These are phyloP conservation scores for Xylariaceae sp. DNA, from an alignment of 2,329 filamentous ascomycete species.

Conservation along the genomic window DNA sequence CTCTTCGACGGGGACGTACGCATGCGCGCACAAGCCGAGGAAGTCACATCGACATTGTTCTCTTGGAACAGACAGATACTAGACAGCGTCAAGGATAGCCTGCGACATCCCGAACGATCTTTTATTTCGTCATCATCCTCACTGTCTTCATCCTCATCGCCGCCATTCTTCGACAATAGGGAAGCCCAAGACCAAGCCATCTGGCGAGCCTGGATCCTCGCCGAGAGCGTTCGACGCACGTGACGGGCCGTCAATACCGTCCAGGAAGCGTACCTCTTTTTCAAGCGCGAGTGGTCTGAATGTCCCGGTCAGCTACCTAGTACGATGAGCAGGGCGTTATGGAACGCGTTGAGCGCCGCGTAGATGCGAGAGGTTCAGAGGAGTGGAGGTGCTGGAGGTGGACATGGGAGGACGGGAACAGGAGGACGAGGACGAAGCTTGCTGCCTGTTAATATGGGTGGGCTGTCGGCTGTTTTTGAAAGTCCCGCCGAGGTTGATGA, in stretches of 20 bases:
- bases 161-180: too few species aligned
- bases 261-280: constrained; percentile 25
- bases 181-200: too few species aligned
- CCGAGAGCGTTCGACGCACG: constrained; percentile 31
- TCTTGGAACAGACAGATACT: constrained; percentile 24
- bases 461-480: too few species aligned
- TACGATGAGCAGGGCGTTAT: constrained; percentile 27
- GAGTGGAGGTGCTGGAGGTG: constrained; percentile 10
- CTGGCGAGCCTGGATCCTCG: constrained; percentile 30
- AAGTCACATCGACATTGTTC: constrained; percentile 27
- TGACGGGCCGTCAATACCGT: constrained; percentile 23
- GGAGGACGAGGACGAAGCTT: too few species aligned
- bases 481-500: constrained; percentile 20
- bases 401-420: too few species aligned
- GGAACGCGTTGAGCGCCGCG: constrained; percentile 26
- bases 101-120: constrained; percentile 10
- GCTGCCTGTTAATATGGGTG: too few species aligned
- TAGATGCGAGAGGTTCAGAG: constrained; percentile 18
- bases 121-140: constrained; percentile 9
- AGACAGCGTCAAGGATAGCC: constrained; percentile 12
- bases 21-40: constrained; percentile 31
- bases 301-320: constrained; percentile 27
- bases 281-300: constrained; percentile 26
- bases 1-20: constrained; percentile 34
- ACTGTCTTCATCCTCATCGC: neutral